phyloP scores from a whole-genome alignment of 2,329 filamentous ascomycete species.

The Beauveria bassiana region DNA sequence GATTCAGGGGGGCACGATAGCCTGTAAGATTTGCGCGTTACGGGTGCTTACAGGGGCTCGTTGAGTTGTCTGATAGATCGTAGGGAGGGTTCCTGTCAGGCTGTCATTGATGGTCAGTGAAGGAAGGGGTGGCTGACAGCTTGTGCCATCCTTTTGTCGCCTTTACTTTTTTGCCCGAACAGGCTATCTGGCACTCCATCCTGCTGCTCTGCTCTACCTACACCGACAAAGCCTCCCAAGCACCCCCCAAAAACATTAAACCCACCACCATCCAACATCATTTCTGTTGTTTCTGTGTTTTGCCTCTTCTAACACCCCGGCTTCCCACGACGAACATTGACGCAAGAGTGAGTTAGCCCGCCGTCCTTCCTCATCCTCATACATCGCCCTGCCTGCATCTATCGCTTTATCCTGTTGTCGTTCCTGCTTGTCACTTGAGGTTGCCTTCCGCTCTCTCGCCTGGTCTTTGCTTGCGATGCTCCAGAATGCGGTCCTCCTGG shows the following conservation, averaged over 20 bases:
- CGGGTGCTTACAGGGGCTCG: background rate
- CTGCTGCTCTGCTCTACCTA: background rate
- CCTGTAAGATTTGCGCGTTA: background rate
- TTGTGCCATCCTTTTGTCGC: background rate
- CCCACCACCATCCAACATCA: conserved; percentile 10
- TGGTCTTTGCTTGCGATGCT: background rate
- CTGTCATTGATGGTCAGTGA: background rate
- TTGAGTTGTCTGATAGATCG: background rate
- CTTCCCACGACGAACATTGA: background rate
- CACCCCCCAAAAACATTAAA: conserved; percentile 4
- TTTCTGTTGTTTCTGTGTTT: conserved; percentile 6
- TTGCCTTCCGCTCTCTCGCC: background rate
- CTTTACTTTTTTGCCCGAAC: background rate
- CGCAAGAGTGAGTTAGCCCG: conserved; percentile 9
- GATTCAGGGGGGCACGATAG: background rate
- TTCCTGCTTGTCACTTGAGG: background rate
- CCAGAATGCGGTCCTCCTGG: conserved; percentile 7
- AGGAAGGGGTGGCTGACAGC: background rate
- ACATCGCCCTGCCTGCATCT: background rate
- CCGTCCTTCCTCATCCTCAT: background rate
- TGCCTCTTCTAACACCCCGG: background rate
- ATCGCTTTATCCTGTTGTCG: background rate
- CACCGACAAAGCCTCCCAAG: conserved; percentile 3
- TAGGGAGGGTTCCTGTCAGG: background rate
- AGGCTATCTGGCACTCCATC: background rate